Percentiles rank a stretch among this genome's conserved stretches.
These are phyloP conservation scores for Diaporthe eres DNA, from an alignment of 2,329 filamentous ascomycete genomes.

Conservation along the genomic window DNA sequence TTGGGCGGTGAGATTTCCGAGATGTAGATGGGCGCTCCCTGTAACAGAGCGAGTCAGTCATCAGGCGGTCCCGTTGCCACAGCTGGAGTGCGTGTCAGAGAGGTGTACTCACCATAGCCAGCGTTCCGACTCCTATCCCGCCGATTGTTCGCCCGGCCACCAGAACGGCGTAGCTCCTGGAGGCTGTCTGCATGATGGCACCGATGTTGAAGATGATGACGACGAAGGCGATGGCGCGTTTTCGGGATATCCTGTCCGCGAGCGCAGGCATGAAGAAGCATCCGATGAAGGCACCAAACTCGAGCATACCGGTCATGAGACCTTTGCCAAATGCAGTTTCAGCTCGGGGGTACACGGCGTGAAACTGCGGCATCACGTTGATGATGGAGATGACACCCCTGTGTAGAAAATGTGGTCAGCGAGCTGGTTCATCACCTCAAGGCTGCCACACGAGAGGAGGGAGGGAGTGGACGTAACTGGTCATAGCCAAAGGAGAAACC, in stretches of 20 bases:
- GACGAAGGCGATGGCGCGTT: conserved; percentile 57
- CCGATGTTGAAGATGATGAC: conserved; percentile 58
- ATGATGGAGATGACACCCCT: conserved; percentile 61
- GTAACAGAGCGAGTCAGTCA: not conserved
- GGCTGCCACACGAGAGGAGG: not conserved
- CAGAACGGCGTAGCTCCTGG: conserved; percentile 47
- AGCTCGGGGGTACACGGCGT: conserved; percentile 51
- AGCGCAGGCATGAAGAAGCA: conserved; percentile 53
- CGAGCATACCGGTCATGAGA: conserved; percentile 59
- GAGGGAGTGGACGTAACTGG: conserved; percentile 34
- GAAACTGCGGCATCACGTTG: conserved; percentile 61
- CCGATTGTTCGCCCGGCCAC: conserved; percentile 50
- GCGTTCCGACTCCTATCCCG: conserved; percentile 49
- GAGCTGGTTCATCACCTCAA: not conserved
- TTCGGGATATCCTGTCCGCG: conserved; percentile 58
- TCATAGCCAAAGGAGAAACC: conserved; percentile 58
- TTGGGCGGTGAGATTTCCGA: conserved; percentile 54
- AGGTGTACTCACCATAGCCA: conserved; percentile 45
- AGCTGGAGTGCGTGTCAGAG: not conserved
- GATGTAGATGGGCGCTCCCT: conserved; percentile 49
- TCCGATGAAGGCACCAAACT: conserved; percentile 56
- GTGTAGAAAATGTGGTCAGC: conserved; percentile 10
- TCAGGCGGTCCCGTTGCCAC: not conserved
- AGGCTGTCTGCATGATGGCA: conserved; percentile 55
- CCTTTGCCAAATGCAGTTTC: conserved; percentile 54